phyloP scores from a whole-genome alignment of 371 early-diverging fungal species.

The Zychaea mexicana region DNA sequence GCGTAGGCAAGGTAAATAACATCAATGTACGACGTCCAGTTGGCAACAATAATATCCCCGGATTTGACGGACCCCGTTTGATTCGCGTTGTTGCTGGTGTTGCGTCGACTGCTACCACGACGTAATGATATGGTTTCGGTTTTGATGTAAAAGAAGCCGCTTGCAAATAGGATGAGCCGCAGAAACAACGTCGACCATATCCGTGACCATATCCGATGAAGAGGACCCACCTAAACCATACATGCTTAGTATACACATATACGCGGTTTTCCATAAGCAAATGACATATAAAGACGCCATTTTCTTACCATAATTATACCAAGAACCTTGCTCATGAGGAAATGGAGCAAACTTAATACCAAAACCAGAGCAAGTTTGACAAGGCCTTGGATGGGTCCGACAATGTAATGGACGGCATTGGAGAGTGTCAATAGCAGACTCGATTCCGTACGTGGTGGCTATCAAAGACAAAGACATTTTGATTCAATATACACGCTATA shows the following conservation, averaged over 20 bases:
- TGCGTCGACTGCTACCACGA: conserved; percentile 33
- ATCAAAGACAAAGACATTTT: background rate
- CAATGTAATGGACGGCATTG: conserved; percentile 35
- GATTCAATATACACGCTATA: background rate
- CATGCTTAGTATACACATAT: conserved; percentile 7
- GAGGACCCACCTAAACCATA: conserved; percentile 21
- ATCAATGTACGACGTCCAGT: conserved; percentile 87
- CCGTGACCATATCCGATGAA: conserved; percentile 44
- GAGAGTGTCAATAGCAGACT: conserved; percentile 32
- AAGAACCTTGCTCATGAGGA: conserved; percentile 14
- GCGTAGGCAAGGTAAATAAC: conserved; percentile 72
- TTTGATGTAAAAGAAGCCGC: conserved; percentile 70
- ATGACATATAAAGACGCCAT: background rate
- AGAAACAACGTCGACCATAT: conserved; percentile 33
- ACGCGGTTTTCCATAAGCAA: background rate
- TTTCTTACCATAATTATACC: conserved; percentile 27
- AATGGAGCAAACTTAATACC: conserved; percentile 28
- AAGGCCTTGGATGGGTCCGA: conserved; percentile 52
- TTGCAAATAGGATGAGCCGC: conserved; percentile 57
- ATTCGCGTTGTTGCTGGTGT: conserved; percentile 15
- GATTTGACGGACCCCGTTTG: conserved; percentile 15
- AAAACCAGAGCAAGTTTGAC: conserved; percentile 43
- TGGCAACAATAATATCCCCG: conserved; percentile 80
- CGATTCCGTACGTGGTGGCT: conserved; percentile 46
- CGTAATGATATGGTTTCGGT: conserved; percentile 55